These are phyloP conservation scores for Zopfochytrium polystomum DNA, from an alignment of 371 early-diverging fungal species.

Conservation along the genomic window DNA sequence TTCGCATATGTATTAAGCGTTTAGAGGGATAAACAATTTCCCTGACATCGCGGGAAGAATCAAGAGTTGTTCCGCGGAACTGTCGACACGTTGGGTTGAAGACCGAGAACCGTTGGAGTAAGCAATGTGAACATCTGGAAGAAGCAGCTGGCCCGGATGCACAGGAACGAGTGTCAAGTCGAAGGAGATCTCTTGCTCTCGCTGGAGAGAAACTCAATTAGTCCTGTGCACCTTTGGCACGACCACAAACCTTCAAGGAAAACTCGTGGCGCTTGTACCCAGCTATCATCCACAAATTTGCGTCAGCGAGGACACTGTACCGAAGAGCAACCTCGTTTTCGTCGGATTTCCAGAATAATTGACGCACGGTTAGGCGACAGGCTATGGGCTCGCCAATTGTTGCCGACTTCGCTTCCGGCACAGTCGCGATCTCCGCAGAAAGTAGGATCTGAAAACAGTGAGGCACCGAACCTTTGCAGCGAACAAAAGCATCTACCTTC, in stretches of 20 bases:
- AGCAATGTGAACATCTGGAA: conserved; percentile 18
- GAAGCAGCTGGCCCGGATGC: conserved; percentile 55
- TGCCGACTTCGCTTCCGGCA: conserved; percentile 41
- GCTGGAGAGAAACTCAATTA: conserved; percentile 33
- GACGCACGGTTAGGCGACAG: conserved; percentile 53
- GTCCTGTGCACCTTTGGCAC: background rate
- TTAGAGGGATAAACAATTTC: too few relatives aligned
- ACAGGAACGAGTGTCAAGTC: conserved; percentile 60
- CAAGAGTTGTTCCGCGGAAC: too few relatives aligned
- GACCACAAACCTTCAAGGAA: conserved; percentile 51
- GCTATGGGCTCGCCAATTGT: conserved; percentile 58
- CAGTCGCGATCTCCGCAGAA: conserved; percentile 55
- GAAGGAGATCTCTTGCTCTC: conserved; percentile 55
- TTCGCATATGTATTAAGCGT: too few relatives aligned
- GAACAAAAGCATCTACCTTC: too few relatives aligned
- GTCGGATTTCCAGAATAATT: conserved; percentile 56
- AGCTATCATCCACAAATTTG: conserved; percentile 67
- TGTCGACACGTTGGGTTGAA: too few relatives aligned
- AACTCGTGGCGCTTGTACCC: conserved; percentile 65
- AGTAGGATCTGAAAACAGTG: conserved; percentile 46
- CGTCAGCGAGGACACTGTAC: conserved; percentile 68
- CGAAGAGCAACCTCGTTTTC: conserved; percentile 46
- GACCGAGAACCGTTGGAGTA: too few relatives aligned
- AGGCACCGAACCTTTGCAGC: too few relatives aligned
- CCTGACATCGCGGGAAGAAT: too few relatives aligned